Conservation (phyloP, 2,329 filamentous ascomycete species). For the Tolypocladium album region DNA sequence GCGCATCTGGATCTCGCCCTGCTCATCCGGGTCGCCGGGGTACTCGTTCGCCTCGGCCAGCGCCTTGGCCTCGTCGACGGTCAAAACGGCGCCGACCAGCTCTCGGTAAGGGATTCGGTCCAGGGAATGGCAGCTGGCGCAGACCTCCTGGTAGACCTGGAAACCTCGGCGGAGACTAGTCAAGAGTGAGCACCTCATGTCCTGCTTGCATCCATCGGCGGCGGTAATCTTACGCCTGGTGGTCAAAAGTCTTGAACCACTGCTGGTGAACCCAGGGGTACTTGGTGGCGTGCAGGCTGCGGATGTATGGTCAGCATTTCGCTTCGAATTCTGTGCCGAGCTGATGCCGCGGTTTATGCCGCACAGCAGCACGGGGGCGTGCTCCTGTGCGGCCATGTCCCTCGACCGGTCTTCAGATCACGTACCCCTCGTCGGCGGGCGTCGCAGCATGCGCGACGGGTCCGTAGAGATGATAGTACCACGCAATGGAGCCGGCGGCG, state of each 20-base stretch:
- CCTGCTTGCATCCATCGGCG: neutral
- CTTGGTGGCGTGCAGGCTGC: constrained; percentile 77
- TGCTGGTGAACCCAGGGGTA: constrained; percentile 96
- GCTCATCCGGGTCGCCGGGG: constrained; percentile 93
- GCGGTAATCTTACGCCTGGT: constrained; percentile 65
- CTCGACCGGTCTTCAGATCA: constrained; percentile 32
- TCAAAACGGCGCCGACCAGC: constrained; percentile 84
- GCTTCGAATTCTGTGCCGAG: constrained; percentile 6
- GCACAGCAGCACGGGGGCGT: constrained; percentile 8
- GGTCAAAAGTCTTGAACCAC: constrained; percentile 92
- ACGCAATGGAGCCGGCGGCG: constrained; percentile 81
- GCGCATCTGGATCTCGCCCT: constrained; percentile 97
- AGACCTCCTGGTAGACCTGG: constrained; percentile 98
- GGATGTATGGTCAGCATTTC: constrained; percentile 15
- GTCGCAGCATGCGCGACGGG: constrained; percentile 80
- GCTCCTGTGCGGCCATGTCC: neutral
- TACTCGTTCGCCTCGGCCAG: constrained; percentile 98
- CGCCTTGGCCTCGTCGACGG: constrained; percentile 94
- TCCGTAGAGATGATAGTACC: constrained; percentile 97
- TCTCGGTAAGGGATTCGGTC: constrained; percentile 87
- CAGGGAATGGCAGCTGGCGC: constrained; percentile 94
- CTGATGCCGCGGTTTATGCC: constrained; percentile 20
- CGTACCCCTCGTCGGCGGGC: constrained; percentile 96
- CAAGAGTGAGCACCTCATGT: neutral
- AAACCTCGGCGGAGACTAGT: constrained; percentile 91